Base-by-base conservation (phyloP, 2,329 filamentous ascomycete species). In the Ceratocystis cubensis region DNA sequence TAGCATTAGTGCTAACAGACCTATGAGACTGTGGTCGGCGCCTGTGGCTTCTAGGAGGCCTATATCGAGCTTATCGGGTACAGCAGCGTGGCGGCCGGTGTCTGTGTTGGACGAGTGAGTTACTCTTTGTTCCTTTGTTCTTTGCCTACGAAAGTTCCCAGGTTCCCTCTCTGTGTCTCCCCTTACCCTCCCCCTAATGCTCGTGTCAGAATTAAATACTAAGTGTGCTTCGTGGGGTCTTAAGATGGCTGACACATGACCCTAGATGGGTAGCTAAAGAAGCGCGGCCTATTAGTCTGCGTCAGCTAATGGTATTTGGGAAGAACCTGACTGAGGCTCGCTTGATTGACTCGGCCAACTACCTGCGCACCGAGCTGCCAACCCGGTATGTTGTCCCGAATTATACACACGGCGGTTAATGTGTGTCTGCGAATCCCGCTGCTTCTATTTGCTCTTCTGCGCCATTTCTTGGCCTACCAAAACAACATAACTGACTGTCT, bases 231-330 rank as follows among this genome's bases (percentile, higher is more conserved):
- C 25, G 28, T 17, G 28, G 28, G 37, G 41, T 59, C 33, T 37
- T 56, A 69, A 65, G 67, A 66, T 67, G 70, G 63, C 69, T 70
- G 69, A 71, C 65, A 57, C 66, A 57, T 70, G 66, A 45, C 61
- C 67, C 56, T 71, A 96, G 91, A 80, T 97, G 92, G 91, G 93
- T 96, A 64, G 87, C 89, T 70, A 89, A 88, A 72, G 91, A 96
- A 74, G 92, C 92, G 62, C 84, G 91, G 64, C 94, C 94, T n/a
- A 96, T 99, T 74, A 96, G 91, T 77, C 79, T 99, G 72, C 88
- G 94, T 67, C 94, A 97, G 77, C 83, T 99, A 72, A 97, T 96
- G 78, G 95, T 97, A 72, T 99, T 97, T 76, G 94, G 94, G 37
- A 88, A 94, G 61, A 95, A 92, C 25, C 78, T 99, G 74, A 96